Conservation (phyloP, 1,284 basidiomycete genomes). For the Gastroboletus turbinatus region DNA sequence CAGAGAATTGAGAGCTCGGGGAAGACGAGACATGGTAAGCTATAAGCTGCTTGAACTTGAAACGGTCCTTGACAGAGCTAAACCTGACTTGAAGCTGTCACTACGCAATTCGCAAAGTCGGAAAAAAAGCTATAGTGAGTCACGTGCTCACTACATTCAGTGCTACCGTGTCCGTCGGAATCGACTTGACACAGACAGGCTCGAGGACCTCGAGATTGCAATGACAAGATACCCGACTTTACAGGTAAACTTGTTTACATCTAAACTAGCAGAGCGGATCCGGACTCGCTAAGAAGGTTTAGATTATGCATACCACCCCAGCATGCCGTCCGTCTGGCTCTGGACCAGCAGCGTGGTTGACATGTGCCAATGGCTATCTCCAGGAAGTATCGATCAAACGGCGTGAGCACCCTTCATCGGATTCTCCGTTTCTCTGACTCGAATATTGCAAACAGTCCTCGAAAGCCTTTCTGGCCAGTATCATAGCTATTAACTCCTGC, state of each 20-base stretch:
- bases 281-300: conserved; percentile 6
- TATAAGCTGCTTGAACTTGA: not conserved
- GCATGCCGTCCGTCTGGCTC: conserved; percentile 4
- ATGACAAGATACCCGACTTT: not conserved
- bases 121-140: conserved; percentile 14
- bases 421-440: conserved; percentile 1
- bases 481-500: not conserved
- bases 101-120: not conserved
- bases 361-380: conserved; percentile 15
- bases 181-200: not conserved
- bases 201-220: not conserved
- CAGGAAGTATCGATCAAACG: conserved; percentile 8
- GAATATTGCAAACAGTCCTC: not conserved
- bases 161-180: too few relatives aligned
- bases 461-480: not conserved
- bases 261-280: not conserved
- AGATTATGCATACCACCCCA: not conserved
- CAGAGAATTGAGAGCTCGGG: conserved; percentile 9
- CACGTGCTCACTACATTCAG: conserved; percentile 12
- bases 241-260: not conserved
- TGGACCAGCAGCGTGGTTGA: conserved; percentile 16
- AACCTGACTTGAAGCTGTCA: not conserved
- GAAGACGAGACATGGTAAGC: conserved; percentile 23
- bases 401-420: not conserved
- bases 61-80: not conserved